Evolutionary conservation across 352 stramenopile genomes (phyloP).

Genomic region (Pythium folliculosum): DNA sequence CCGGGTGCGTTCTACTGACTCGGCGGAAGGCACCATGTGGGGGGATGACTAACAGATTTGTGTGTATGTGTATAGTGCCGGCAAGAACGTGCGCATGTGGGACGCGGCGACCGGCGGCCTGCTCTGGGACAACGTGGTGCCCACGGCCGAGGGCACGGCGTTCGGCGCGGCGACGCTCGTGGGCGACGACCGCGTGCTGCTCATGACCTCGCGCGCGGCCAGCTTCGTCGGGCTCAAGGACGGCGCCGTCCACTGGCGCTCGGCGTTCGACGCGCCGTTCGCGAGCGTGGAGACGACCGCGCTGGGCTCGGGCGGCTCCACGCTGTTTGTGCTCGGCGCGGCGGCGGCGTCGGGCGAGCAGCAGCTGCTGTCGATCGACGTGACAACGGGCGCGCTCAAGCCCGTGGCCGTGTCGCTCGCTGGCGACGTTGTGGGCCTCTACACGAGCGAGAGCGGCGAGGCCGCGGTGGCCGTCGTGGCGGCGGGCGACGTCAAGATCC

Average conservation of each 20-base stretch:
- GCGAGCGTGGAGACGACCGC: slow-evolving; percentile 37
- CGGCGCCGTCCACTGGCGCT: slow-evolving; percentile 45
- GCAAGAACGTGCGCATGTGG: slow-evolving; percentile 70
- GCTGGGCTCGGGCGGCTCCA: slow-evolving; percentile 47
- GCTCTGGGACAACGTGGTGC: slow-evolving; percentile 65
- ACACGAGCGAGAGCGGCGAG: slow-evolving; percentile 38
- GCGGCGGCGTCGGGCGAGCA: neutral
- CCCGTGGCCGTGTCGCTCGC: neutral
- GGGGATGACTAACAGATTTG: neutral
- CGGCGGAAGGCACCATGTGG: no score
- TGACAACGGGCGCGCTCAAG: slow-evolving; percentile 17
- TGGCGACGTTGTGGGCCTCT: slow-evolving; percentile 29
- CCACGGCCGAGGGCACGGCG: slow-evolving; percentile 25
- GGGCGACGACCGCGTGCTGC: slow-evolving; percentile 47
- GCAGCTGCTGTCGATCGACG: slow-evolving; percentile 21
- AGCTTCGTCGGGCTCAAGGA: slow-evolving; percentile 64
- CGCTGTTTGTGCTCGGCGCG: slow-evolving; percentile 45
- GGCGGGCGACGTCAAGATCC: slow-evolving; percentile 36
- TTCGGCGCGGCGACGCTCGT: slow-evolving; percentile 51
- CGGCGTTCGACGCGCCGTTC: slow-evolving; percentile 36
- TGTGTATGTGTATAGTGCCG: slow-evolving; percentile 32
- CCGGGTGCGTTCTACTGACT: slow-evolving; percentile 35
- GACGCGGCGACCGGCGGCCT: slow-evolving; percentile 59
- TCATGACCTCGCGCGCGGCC: slow-evolving; percentile 48
- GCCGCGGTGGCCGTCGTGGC: slow-evolving; percentile 35